Evolutionary conservation across 768 basidiomycete species (phyloP).

Genomic region (Suillus subalutaceus): DNA sequence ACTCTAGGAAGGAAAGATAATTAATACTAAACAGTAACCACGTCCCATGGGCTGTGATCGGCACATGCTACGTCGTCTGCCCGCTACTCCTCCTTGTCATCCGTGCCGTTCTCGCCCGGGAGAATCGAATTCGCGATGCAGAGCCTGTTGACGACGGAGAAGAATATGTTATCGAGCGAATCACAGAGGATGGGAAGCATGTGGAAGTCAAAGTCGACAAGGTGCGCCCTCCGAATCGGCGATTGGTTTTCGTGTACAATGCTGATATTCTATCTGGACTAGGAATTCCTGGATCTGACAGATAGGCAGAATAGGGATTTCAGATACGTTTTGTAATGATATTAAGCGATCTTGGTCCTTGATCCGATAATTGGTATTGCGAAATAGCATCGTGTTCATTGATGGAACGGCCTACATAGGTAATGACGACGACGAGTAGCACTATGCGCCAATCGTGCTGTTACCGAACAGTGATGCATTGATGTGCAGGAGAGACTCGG

Average conservation of each 20-base stretch:
- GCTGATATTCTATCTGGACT: not conserved
- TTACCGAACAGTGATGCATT: too few relatives aligned
- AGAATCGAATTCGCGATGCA: not conserved
- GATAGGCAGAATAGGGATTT: not conserved
- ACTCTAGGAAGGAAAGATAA: not conserved
- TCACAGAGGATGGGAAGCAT: not conserved
- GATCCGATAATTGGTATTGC: not conserved
- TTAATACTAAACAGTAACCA: not conserved
- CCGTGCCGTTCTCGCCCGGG: not conserved
- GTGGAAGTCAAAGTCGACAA: not conserved
- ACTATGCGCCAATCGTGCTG: too few relatives aligned
- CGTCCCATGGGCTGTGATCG: not conserved
- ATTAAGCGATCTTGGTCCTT: not conserved
- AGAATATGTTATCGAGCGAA: not conserved
- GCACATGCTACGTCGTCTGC: not conserved
- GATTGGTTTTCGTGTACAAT: not conserved
- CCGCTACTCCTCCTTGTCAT: not conserved
- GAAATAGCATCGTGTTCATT: not conserved
- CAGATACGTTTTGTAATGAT: not conserved
- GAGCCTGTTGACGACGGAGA: not conserved
- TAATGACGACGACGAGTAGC: too few relatives aligned
- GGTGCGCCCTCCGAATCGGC: not conserved
- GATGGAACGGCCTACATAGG: too few relatives aligned
- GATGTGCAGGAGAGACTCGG: too few relatives aligned
- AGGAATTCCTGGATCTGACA: slow-evolving; percentile 1